A percentile compares a stretch with the other conserved stretches of the same genome.
Conservation (phyloP, 164 flowering plant species). For the Magnolia changhungtana region DNA sequence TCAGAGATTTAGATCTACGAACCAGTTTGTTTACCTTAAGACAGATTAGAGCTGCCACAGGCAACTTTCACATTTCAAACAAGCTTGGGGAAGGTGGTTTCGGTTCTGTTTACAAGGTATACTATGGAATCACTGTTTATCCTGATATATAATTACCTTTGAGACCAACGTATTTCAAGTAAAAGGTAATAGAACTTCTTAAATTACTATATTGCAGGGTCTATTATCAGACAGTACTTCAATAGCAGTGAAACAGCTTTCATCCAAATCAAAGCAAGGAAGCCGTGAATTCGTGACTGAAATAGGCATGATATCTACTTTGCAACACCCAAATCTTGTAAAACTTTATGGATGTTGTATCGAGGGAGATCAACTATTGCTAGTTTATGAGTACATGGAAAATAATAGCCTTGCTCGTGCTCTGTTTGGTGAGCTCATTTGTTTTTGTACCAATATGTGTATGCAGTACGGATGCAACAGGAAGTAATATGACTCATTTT, state of each 20-base stretch:
- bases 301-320: slow-evolving; percentile 41
- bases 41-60: slow-evolving; percentile 51
- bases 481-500: background rate
- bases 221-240: slow-evolving; percentile 38
- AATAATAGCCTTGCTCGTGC: slow-evolving; percentile 44
- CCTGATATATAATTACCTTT: background rate
- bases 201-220: slow-evolving; percentile 6
- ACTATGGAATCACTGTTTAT: background rate
- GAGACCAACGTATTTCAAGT: background rate
- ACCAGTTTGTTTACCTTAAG: slow-evolving; percentile 32
- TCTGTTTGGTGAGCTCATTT: slow-evolving; percentile 34
- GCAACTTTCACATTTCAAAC: slow-evolving; percentile 38
- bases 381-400: slow-evolving; percentile 53
- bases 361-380: slow-evolving; percentile 46
- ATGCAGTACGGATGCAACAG: background rate
- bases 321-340: slow-evolving; percentile 46
- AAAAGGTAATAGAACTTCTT: background rate
- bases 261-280: slow-evolving; percentile 45
- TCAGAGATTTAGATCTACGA: slow-evolving; percentile 31
- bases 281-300: slow-evolving; percentile 46
- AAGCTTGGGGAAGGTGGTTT: slow-evolving; percentile 71
- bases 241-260: slow-evolving; percentile 61
- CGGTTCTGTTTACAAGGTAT: slow-evolving; percentile 63
- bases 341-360: slow-evolving; percentile 53
- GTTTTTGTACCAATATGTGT: background rate